These are phyloP conservation scores for Fimicolochytrium jonesii DNA, from an alignment of 192 early-diverging fungal species.

Conservation along the genomic window DNA sequence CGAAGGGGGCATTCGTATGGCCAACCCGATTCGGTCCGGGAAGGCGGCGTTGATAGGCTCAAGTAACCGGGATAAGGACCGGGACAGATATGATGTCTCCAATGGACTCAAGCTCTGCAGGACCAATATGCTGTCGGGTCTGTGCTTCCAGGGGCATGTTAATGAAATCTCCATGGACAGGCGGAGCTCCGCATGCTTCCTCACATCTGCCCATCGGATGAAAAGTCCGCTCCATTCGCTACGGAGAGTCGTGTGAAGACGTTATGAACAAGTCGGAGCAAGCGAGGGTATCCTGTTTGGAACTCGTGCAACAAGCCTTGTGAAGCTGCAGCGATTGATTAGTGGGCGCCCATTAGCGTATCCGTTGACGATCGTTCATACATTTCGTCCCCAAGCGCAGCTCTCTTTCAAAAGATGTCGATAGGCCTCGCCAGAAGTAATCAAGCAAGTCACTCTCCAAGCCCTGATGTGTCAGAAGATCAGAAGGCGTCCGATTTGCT, in stretches of 20 bases:
- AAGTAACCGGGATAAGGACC: slow-evolving; percentile 55
- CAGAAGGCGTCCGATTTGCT: slow-evolving; percentile 6
- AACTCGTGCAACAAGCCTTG: slow-evolving; percentile 36
- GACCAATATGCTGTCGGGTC: slow-evolving; percentile 21
- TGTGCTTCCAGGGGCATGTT: no score
- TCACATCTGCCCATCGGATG: no score
- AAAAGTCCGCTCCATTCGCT: slow-evolving; percentile 12
- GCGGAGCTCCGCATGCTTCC: no score
- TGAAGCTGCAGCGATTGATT: slow-evolving; percentile 31
- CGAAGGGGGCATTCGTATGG: slow-evolving; percentile 18
- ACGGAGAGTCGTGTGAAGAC: slow-evolving; percentile 39
- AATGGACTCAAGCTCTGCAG: slow-evolving; percentile 37
- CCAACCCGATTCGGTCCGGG: slow-evolving; percentile 39
- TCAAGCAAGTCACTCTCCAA: slow-evolving; percentile 29
- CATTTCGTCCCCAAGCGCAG: slow-evolving; percentile 37
- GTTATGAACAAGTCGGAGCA: slow-evolving; percentile 49
- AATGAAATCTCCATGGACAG: no score
- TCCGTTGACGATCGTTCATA: slow-evolving; percentile 1
- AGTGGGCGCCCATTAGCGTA: no score
- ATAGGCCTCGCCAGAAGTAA: slow-evolving; percentile 36
- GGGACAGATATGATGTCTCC: slow-evolving; percentile 50
- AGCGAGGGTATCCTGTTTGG: slow-evolving; percentile 47
- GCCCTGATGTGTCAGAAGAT: slow-evolving; percentile 6
- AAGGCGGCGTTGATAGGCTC: slow-evolving; percentile 62
- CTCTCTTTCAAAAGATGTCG: slow-evolving; percentile 36